phyloP scores from a whole-genome alignment of 257 asterid genomes.

The Ehretia macrophylla region DNA sequence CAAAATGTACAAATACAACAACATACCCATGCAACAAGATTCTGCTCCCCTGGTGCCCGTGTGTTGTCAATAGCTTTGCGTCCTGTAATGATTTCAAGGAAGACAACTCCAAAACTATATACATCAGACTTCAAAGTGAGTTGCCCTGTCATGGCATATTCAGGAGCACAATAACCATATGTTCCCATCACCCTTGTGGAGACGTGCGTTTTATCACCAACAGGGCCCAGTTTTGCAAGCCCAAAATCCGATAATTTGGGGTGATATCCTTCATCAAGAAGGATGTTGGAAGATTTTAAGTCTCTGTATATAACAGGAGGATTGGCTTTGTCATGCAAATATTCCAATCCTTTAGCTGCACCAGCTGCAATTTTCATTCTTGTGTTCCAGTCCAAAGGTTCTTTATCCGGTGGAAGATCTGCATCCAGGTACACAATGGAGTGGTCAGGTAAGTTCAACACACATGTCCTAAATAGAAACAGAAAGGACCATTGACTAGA shows the following conservation, averaged over 20 bases:
- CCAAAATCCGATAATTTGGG: slow-evolving; percentile 93
- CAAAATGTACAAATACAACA: neutral
- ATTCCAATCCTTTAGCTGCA: slow-evolving; percentile 89
- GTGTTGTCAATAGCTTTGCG: slow-evolving; percentile 78
- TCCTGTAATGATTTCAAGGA: slow-evolving; percentile 85
- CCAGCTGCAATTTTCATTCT: slow-evolving; percentile 96
- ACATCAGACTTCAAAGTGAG: slow-evolving; percentile 85
- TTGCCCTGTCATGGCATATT: slow-evolving; percentile 94
- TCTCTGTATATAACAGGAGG: slow-evolving; percentile 92
- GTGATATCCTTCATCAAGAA: slow-evolving; percentile 67
- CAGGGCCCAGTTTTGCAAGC: slow-evolving; percentile 88
- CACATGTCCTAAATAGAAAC: no score
- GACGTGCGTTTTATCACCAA: slow-evolving; percentile 90
- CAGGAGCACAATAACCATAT: slow-evolving; percentile 95
- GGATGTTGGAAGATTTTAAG: slow-evolving; percentile 81
- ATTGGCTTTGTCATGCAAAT: slow-evolving; percentile 83
- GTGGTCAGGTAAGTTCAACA: slow-evolving; percentile 4
- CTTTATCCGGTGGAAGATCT: slow-evolving; percentile 63
- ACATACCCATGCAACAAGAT: slow-evolving; percentile 90
- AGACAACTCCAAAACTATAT: slow-evolving; percentile 85
- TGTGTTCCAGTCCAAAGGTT: slow-evolving; percentile 88
- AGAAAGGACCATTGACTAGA: no score
- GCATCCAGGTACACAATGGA: slow-evolving; percentile 8
- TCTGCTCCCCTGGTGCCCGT: slow-evolving; percentile 61
- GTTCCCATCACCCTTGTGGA: slow-evolving; percentile 97